These are phyloP conservation scores for Pseudogymnoascus verrucosus DNA, from an alignment of 2,329 filamentous ascomycete species.

Conservation along the genomic window DNA sequence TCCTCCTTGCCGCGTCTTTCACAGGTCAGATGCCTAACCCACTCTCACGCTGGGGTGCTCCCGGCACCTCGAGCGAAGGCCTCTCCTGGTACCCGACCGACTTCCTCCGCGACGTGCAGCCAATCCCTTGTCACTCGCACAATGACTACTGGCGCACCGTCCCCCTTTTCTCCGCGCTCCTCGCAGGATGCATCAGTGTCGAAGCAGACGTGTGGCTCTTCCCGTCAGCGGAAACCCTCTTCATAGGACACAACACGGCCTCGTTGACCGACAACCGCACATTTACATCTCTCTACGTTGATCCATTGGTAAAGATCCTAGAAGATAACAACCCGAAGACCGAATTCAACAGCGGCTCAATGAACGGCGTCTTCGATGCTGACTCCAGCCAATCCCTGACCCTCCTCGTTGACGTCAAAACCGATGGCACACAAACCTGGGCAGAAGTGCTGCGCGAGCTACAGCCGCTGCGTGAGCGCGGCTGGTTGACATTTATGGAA, in stretches of 20 bases:
- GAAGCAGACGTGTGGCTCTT: conserved; percentile 65
- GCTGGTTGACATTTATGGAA: conserved; percentile 49
- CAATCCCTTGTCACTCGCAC: conserved; percentile 56
- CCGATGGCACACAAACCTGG: conserved; percentile 42
- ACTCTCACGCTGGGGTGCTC: conserved; percentile 30
- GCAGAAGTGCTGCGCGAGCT: conserved; percentile 46
- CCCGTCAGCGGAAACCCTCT: conserved; percentile 40
- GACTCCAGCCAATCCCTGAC: conserved; percentile 46
- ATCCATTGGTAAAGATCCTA: conserved; percentile 54
- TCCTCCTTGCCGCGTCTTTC: conserved; percentile 27
- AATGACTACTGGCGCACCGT: conserved; percentile 63
- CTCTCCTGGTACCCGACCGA: conserved; percentile 41
- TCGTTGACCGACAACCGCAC: conserved; percentile 48
- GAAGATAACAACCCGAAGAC: conserved; percentile 42
- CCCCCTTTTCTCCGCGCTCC: conserved; percentile 55
- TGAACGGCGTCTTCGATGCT: conserved; percentile 48
- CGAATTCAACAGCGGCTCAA: conserved; percentile 36
- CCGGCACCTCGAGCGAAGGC: conserved; percentile 31
- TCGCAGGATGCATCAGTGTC: conserved; percentile 52
- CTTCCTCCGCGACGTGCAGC: conserved; percentile 43
- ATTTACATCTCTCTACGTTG: conserved; percentile 54
- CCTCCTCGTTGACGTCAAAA: conserved; percentile 65
- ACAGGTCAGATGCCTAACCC: conserved; percentile 24
- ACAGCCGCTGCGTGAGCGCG: conserved; percentile 47
- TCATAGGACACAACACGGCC: conserved; percentile 54